Conservation (phyloP, 345 rosid genomes). For the Aquilaria malaccensis region DNA sequence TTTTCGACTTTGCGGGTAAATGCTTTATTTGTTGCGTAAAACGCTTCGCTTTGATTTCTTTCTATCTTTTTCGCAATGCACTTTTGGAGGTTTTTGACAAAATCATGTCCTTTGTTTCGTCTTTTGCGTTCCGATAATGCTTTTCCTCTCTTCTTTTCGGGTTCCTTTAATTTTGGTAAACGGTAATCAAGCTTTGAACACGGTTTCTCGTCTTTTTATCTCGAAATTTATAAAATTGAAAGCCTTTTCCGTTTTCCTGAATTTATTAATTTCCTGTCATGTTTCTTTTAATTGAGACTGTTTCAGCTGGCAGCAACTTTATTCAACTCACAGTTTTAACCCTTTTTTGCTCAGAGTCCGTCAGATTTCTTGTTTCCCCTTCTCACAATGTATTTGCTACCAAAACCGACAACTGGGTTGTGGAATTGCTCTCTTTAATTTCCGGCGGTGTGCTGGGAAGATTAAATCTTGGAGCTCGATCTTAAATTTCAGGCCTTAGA, state of each 20-base stretch:
- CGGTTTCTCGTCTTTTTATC: constrained; percentile 5
- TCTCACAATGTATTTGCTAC: not conserved
- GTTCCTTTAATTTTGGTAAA: constrained; percentile 17
- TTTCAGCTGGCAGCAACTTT: not conserved
- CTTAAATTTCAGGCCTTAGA: not conserved
- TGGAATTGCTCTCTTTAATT: constrained; percentile 4
- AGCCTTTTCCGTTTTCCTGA: not conserved
- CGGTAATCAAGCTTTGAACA: constrained; percentile 26
- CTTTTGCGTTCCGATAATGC: constrained; percentile 32
- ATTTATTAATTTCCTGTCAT: not conserved
- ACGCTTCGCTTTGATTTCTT: constrained; percentile 16
- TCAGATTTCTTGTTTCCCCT: constrained; percentile 6
- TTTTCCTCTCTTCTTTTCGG: constrained; percentile 19
- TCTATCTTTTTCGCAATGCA: constrained; percentile 10
- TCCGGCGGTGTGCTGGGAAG: constrained; percentile 17
- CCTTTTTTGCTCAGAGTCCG: not conserved
- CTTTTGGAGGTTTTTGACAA: constrained; percentile 32
- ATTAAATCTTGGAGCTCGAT: constrained; percentile 15
- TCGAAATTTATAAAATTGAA: constrained; percentile 5
- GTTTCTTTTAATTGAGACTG: constrained; percentile 10
- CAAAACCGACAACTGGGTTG: constrained; percentile 3
- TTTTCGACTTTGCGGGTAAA: no score
- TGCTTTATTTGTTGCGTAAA: no score
- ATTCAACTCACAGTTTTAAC: not conserved
- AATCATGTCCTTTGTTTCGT: constrained; percentile 33